Evolutionary conservation across 129 eudicot species (phyloP).

Genomic region (Daucus carota): DNA sequence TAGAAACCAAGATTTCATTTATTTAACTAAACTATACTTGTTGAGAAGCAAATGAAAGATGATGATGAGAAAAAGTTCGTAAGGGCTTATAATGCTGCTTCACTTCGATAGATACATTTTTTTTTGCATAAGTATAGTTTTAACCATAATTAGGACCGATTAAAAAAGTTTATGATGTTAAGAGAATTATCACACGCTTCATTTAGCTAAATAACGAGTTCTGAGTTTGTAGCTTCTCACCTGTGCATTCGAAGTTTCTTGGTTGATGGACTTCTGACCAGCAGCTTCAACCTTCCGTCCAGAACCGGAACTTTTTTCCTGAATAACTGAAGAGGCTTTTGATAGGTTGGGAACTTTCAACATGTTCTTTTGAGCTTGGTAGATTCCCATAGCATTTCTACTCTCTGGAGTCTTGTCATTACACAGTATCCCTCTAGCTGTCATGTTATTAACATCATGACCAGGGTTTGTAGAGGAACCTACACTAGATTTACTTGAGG

Average conservation of each 20-base stretch:
- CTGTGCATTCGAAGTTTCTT: conserved; percentile 28
- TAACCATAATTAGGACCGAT: background rate
- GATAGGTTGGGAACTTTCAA: conserved; percentile 13
- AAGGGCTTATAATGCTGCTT: background rate
- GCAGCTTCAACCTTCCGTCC: background rate
- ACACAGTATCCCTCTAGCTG: conserved; percentile 14
- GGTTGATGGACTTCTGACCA: conserved; percentile 14
- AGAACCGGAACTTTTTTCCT: conserved; percentile 7
- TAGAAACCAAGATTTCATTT: background rate
- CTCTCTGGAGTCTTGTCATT: conserved; percentile 24
- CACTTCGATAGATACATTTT: background rate
- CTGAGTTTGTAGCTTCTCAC: conserved; percentile 19
- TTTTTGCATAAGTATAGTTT: background rate
- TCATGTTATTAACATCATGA: conserved; percentile 13
- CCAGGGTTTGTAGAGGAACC: conserved; percentile 31
- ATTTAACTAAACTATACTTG: background rate
- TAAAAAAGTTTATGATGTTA: background rate
- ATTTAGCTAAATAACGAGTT: background rate
- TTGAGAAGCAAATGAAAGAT: background rate
- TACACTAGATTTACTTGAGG: conserved; percentile 56
- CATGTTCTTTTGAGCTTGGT: conserved; percentile 17
- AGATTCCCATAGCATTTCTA: conserved; percentile 18
- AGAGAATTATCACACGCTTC: background rate
- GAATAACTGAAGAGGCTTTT: conserved; percentile 21
- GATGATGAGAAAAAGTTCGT: background rate